Evolutionary conservation across 768 basidiomycete genomes (phyloP), one percentile per base, ranked within the genome.

Genomic region (Amanita rubescens): DNA sequence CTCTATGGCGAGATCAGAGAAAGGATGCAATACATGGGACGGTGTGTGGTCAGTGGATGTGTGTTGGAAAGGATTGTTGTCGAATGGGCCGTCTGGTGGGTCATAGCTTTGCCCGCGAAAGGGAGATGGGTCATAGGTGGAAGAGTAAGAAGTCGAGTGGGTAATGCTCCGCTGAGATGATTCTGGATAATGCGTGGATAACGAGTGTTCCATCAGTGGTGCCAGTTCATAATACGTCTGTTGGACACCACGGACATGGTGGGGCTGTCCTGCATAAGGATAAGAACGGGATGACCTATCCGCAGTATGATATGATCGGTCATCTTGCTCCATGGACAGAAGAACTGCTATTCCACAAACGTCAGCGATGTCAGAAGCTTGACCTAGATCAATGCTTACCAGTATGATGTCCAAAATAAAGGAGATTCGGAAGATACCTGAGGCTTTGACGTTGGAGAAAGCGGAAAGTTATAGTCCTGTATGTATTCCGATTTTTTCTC

Each of bases 241-340:
- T 19, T 37, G 24, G 35, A 20, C 12, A 14, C 14, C 14, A 15
- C 39, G 34, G 15, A 45, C 24, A 22, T 25, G 33, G 5, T 35
- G 43, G 14, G 43, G 34, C 3, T 37, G 52, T 9, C n/a, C 34
- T 17, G 43, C 24, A 46, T 53, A 53, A 10, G 10, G 14, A 25
- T 53, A 53, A n/a, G 43, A 20, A 33, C 9, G 34, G 17, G 38
- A 24, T 27, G 51, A 43, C 24, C 35, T 17, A n/a, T 46, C 34
- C 17, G 43, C 43, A 39, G 33, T 3, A 24, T 30, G 52, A n/a
- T 35, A 53, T 41, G 37, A 30, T 44, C 34, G 52, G 25, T 53
- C 44, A 53, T 46, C 52, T 53, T 19, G 33, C 33, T 53, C 41
- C 52, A 53, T 53, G 10, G 17, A 43, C 25, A 43, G 30, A n/a